These are phyloP conservation scores for Boletus huronensis DNA, from an alignment of 768 basidiomycete species.

Conservation along the genomic window DNA sequence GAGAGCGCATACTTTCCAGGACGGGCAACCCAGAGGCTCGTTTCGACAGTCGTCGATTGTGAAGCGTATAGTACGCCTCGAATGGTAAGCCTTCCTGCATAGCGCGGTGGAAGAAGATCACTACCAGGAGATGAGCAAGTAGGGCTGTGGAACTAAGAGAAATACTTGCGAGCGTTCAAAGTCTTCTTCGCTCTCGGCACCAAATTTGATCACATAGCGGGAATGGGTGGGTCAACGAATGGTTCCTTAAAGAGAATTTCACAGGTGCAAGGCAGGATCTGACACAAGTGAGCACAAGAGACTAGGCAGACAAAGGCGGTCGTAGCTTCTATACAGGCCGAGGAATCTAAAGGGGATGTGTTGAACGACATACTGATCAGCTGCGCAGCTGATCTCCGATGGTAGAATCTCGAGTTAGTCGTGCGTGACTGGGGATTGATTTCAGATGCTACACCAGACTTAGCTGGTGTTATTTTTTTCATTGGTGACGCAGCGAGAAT, in stretches of 20 bases:
- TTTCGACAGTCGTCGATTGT: constrained; percentile 40
- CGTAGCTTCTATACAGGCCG: constrained; percentile 40
- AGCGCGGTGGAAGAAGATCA: constrained; percentile 48
- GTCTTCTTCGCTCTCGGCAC: constrained; percentile 21
- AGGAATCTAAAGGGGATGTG: constrained; percentile 37
- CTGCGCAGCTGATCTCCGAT: constrained; percentile 47
- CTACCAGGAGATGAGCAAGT: constrained; percentile 28
- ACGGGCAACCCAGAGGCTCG: constrained; percentile 56
- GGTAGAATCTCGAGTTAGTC: constrained; percentile 50
- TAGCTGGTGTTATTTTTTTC: background rate
- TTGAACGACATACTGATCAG: constrained; percentile 43
- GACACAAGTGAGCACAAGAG: constrained; percentile 6
- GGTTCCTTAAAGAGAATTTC: constrained; percentile 61
- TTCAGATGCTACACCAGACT: constrained; percentile 60
- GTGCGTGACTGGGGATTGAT: constrained; percentile 52
- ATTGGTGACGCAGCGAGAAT: constrained; percentile 55
- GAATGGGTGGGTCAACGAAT: constrained; percentile 61
- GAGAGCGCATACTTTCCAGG: constrained; percentile 64
- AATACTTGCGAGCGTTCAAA: constrained; percentile 22
- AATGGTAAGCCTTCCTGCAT: constrained; percentile 64
- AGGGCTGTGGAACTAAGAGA: background rate
- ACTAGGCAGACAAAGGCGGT: constrained; percentile 43
- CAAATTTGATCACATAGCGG: constrained; percentile 55
- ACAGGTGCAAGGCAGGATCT: constrained; percentile 58
- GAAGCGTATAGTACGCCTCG: constrained; percentile 56